phyloP scores from a whole-genome alignment of 352 stramenopile species.

The Phytophthora europaea region DNA sequence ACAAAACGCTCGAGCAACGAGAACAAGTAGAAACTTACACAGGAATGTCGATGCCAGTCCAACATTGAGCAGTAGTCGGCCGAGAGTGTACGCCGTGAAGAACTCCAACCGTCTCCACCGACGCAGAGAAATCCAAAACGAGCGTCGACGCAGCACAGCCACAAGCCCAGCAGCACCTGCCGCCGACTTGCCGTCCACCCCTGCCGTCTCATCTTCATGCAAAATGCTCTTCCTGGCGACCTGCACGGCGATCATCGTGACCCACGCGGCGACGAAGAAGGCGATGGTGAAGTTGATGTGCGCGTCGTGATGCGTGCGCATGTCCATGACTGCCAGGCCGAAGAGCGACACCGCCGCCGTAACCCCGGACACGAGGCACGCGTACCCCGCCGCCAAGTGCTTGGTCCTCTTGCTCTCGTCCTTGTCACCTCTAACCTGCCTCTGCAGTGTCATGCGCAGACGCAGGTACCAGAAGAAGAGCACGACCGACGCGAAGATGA shows the following conservation, averaged over 20 bases:
- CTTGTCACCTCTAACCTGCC: not conserved
- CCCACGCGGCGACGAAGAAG: conserved; percentile 85
- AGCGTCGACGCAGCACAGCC: conserved; percentile 22
- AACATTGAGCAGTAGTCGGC: conserved; percentile 51
- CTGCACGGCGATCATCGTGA: conserved; percentile 71
- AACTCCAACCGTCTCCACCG: conserved; percentile 67
- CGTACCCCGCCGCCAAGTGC: conserved; percentile 23
- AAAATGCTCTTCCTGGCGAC: conserved; percentile 53
- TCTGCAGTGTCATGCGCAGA: conserved; percentile 42
- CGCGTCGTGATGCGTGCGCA: conserved; percentile 75
- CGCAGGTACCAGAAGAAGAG: conserved; percentile 83
- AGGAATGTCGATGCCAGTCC: conserved; percentile 70
- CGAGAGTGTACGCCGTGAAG: conserved; percentile 60
- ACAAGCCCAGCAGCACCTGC: conserved; percentile 14
- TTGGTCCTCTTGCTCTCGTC: conserved; percentile 2
- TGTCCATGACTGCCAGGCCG: conserved; percentile 80
- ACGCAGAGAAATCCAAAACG: conserved; percentile 49
- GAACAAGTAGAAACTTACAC: conserved; percentile 54
- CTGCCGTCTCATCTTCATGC: conserved; percentile 39
- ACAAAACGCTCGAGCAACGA: not conserved
- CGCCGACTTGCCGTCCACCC: conserved; percentile 17
- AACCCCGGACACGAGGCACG: conserved; percentile 43
- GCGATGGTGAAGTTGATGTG: conserved; percentile 79
- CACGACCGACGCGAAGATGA: conserved; percentile 64
- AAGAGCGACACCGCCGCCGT: conserved; percentile 59